phyloP scores from a whole-genome alignment of 768 basidiomycete genomes.

The Phylloporus sp. region DNA sequence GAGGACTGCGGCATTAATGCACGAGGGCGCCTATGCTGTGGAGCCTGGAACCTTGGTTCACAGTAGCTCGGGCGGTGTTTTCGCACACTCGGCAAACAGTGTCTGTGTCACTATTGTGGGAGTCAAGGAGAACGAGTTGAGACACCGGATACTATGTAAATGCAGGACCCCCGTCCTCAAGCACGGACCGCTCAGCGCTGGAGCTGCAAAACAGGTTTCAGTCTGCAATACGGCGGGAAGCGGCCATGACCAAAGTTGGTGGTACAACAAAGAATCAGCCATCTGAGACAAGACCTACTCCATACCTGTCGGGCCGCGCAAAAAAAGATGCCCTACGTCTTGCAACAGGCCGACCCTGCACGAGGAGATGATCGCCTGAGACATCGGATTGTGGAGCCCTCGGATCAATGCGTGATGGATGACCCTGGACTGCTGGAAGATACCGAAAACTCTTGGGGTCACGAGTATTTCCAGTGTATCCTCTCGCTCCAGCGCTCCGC shows the following conservation, averaged over 20 bases:
- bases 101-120: too few species aligned
- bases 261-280: too few species aligned
- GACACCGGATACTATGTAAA: too few species aligned
- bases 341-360: not conserved
- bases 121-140: too few species aligned
- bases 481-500: not conserved
- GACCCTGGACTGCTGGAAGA: not conserved
- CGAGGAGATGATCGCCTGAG: constrained; percentile 7
- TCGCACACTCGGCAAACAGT: too few species aligned
- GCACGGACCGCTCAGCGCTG: not conserved
- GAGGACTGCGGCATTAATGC: too few species aligned
- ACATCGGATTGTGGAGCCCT: constrained; percentile 13
- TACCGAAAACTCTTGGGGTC: not conserved
- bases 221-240: not conserved
- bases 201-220: not conserved
- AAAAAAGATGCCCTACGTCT: not conserved
- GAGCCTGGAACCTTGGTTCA: too few species aligned
- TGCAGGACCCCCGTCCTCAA: too few species aligned
- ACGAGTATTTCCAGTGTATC: not conserved
- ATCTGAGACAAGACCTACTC: not conserved
- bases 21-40: too few species aligned
- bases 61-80: too few species aligned
- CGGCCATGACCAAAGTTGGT: not conserved
- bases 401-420: constrained; percentile 13
- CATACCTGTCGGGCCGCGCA: not conserved